Evolutionary conservation across 208 protist species (phyloP), one percentile per base, ranked within the genome.

Genomic region (Leishmania major): DNA sequence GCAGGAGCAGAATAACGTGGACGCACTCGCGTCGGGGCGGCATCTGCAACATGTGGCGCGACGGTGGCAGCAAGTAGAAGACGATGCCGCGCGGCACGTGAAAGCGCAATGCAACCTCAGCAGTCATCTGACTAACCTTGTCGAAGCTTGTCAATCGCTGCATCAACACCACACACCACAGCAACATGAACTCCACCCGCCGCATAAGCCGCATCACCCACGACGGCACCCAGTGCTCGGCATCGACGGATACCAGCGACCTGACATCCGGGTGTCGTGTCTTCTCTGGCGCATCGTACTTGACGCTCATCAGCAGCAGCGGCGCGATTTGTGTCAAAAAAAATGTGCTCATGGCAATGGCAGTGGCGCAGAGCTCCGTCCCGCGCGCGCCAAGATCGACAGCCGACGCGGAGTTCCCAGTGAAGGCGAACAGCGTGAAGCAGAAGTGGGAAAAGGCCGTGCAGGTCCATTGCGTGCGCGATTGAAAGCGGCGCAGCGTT

Each of bases 91-190:
- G 81, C 57, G 84, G 78, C 31, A 87, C 80, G 77, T 86, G 86
- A 47, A 57, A 82, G 17, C 78, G 80, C 72, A 81, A 25, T 35
- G 81, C 80, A 75, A 83, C 76, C 17, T 81, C 85, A 5, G 51
- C n/a, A 6, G 77, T 66, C 25, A 57, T 53, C 15, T 28, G 22
- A 15, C 75, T 79, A 43, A 86, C 77, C 75, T 89, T 89, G 19
- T 76, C 79, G 75, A 62, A 77, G 49, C 59, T 62, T 51, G 81
- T 78, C 31, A 90, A 53, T 37, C 89, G 87, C 73, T 92, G 81
- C 53, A 90, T 70, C 59, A 92, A 47, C 11, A 78, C 84, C 7
- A 88, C 76, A 40, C 82, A 87, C 89, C 89, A 92, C 43, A 92
- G 84, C 62, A 89, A 66, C 67, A 87, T 79, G 62, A 86, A 60